Conservation (phyloP, 202 grass and related monocot genomes). For the Panicum hallii region DNA sequence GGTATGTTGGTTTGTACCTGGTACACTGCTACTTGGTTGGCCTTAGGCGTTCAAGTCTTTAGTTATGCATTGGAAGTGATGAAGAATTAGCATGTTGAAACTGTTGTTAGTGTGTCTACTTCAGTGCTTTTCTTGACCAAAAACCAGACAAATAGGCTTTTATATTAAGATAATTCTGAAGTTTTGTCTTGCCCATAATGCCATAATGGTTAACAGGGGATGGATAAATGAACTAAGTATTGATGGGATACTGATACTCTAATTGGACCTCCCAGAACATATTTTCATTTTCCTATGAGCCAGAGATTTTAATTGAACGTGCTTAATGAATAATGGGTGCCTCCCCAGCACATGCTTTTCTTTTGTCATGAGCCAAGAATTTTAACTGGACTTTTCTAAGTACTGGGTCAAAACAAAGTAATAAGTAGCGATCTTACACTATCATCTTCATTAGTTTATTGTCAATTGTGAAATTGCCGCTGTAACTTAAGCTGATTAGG, state of each 20-base stretch:
- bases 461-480: background rate
- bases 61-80: background rate
- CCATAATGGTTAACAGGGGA: background rate
- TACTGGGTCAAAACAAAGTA: background rate
- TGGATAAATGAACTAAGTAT: slow-evolving; percentile 16
- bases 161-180: background rate
- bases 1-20: background rate
- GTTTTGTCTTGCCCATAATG: background rate
- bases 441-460: background rate
- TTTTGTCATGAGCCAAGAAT: background rate
- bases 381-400: background rate
- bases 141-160: background rate
- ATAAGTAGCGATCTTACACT: background rate
- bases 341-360: background rate
- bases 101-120: background rate
- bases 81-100: background rate
- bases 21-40: background rate
- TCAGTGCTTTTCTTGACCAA: background rate
- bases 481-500: background rate
- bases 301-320: background rate
- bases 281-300: background rate
- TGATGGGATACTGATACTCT: background rate
- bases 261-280: slow-evolving; percentile 2
- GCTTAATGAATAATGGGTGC: background rate
- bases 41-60: background rate